Base-by-base conservation (phyloP, 2,329 filamentous ascomycete genomes). In the Pseudogymnoascus sp. region DNA sequence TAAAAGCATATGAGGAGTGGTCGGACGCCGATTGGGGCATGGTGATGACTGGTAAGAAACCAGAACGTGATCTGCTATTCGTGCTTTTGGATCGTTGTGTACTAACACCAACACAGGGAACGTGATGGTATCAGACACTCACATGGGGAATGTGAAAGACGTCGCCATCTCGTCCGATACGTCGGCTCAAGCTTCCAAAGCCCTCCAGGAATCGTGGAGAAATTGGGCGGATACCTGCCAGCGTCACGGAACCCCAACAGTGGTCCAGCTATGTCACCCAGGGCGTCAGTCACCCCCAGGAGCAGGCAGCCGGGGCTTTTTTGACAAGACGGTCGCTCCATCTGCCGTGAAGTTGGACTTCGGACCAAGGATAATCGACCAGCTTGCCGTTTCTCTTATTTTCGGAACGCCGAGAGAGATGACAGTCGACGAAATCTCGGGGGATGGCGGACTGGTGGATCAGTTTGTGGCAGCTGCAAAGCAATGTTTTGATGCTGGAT, bases 401-500 rank as follows among this genome's bases (percentile, higher is more conserved):
- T 82, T 83, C 61, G 80, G 82, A 2, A 80, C 77, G 0, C 85
- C 85, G 0, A 77, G 79, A 49, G 85, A 79, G 60, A 84, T 88
- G 81, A 81, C 76, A 0, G 28, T 71, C 0, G 69, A 71, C 0
- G 84, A 88, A 39, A 84, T 88, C 45, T 61, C 60, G 9, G 60
- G 60, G 60, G 49, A 61, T 23, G 74, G 80, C 16, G 73, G 76
- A 0, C 79, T 83, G 0, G 76, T 85, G 7, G 67, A 70, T 5
- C 76, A 79, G 49, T 88, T 87, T 64, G 80, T 80, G 0, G 72
- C 76, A 23, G 78, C 77, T 0, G 84, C 85, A 0, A 75, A 77
- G 5, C 68, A 86, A 3, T 75, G 76, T 62, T 74, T 74, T 2
- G 76, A 81, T 63, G 74, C 75, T 23, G 82, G 82, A 0, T 84